Base-by-base conservation (phyloP, 208 protist species). In the Herpetomonas tarakana region DNA sequence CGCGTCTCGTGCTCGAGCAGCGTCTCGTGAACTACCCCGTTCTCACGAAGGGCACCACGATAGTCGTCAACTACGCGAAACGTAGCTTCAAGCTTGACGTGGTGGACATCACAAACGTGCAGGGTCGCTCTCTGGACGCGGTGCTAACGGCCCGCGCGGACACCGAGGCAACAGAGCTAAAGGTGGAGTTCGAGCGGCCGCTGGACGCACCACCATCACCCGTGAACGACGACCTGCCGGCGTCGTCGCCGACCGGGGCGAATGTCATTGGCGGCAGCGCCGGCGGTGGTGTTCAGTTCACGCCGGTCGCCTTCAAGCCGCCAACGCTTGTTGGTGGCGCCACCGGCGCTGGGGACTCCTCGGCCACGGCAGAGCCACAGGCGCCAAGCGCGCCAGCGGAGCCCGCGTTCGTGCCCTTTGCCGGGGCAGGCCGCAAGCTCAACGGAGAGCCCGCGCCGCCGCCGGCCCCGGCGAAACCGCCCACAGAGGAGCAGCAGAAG, bases 121-220 rank as follows among this genome's bases (percentile, higher is more conserved):
- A 53, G 25, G 67, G 77, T 22, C 50, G 71, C 7, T 68, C 71
- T 12, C 62, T 93, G 12, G 53, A 92, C 26, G 97, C 92, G 9
- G 86, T 98, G 12, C 81, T 83, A 22, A 97, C 96, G 41, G 88
- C 97, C n/a, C 91, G 97, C 52, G 80, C 82, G 0, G 83, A 92
- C 28, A 71, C 72, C 9, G 60, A 74, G 45, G 79, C 83, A 24
- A 91, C 89, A 21, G 93, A 98, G 70, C 59, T 98, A 45, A 94
- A 98, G 52, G 91, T 98, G 3, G 94, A 98, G 45, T 98, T 98
- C 75, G 92, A 92, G 31, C 71, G 91, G 4, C 94, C 94, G 4
- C 68, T 94, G 1, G 93, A 97, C 67, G 94, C 95, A 88, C 88
- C 88, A 7, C 76, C 78, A 7, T 88, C 81, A 1, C 87, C 85